Evolutionary conservation across 2,329 filamentous ascomycete species (phyloP).

Genomic region (Leptodontidium sp.): DNA sequence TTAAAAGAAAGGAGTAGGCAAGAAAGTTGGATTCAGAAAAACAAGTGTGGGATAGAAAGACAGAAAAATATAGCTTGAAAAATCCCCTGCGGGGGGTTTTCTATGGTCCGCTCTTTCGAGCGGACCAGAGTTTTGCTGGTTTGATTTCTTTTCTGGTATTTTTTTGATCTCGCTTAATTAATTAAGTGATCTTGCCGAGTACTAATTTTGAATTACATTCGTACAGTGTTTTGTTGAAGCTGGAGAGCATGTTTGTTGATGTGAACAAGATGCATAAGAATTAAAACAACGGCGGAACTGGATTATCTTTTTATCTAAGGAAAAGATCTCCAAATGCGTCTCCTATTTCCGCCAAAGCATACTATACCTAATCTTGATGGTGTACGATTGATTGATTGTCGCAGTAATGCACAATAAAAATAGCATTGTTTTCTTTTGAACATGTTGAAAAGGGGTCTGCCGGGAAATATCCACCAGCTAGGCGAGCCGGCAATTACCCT

Average conservation of each 20-base stretch:
- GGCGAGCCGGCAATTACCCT: slow-evolving; percentile 1
- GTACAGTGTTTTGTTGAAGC: no score
- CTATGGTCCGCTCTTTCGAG: not conserved
- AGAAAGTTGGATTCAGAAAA: not conserved
- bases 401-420: not conserved
- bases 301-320: no score
- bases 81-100: slow-evolving; percentile 1
- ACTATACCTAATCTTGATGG: no score
- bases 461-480: not conserved
- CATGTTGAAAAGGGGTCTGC: not conserved
- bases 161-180: not conserved
- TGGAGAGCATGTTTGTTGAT: no score
- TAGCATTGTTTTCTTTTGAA: not conserved
- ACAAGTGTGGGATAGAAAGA: not conserved
- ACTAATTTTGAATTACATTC: no score
- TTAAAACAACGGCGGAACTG: no score
- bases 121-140: not conserved
- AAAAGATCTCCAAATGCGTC: no score
- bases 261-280: no score
- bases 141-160: not conserved
- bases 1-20: not conserved
- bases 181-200: not conserved
- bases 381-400: no score
- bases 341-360: no score
- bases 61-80: not conserved